A percentile compares a stretch with the other conserved stretches of the same genome.
These are phyloP conservation scores for Shiraia sp. DNA, from an alignment of 2,329 filamentous ascomycete genomes.

Conservation along the genomic window DNA sequence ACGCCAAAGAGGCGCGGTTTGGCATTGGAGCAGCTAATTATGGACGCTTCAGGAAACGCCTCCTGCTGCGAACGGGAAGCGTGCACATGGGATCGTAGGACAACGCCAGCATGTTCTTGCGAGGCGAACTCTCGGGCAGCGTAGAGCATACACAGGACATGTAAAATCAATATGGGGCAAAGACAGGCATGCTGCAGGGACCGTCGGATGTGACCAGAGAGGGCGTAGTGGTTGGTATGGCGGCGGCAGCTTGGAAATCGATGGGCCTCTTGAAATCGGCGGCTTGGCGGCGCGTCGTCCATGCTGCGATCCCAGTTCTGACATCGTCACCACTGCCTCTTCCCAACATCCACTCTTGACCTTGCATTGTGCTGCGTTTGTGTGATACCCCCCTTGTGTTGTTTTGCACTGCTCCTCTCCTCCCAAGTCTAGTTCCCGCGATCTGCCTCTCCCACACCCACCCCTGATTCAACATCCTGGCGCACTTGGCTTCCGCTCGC, in stretches of 20 bases:
- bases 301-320: conserved; percentile 6
- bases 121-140: too few relatives aligned
- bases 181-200: too few relatives aligned
- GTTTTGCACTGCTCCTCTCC: conserved; percentile 2
- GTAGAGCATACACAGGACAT: too few relatives aligned
- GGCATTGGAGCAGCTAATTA: too few relatives aligned
- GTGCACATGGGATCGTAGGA: too few relatives aligned
- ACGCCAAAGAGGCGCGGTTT: too few relatives aligned
- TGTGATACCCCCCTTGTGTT: conserved; percentile 7
- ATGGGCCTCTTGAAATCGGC: neutral
- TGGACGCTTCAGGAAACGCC: too few relatives aligned
- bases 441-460: neutral
- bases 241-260: neutral
- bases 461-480: neutral
- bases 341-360: conserved; percentile 5
- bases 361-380: conserved; percentile 9
- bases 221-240: neutral
- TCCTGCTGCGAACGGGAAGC: too few relatives aligned
- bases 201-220: neutral
- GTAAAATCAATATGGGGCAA: too few relatives aligned
- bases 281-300: conserved; percentile 3
- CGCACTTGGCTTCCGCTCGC: neutral
- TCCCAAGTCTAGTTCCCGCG: neutral
- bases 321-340: conserved; percentile 8
- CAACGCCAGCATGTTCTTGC: too few relatives aligned